Evolutionary conservation across 208 protist genomes (phyloP), one percentile per base, ranked within the genome.

Genomic region (Trypanosoma cruzi): DNA sequence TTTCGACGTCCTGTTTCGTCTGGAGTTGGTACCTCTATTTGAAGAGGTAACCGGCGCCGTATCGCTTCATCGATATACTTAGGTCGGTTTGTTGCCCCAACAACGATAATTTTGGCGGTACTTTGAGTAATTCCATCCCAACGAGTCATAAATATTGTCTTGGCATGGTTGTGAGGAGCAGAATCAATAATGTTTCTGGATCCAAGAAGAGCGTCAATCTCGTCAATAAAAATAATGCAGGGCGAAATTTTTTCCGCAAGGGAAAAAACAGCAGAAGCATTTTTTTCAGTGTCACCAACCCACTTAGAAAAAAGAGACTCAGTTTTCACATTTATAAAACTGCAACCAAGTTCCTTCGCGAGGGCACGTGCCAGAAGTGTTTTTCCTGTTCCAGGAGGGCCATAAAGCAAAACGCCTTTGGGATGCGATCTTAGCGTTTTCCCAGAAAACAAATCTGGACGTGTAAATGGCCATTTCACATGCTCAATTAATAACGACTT

Each of bases 321-420:
- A 7, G 78, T 80, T 62, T 84, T 99, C 24, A 99, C 98, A 71
- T 99, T 93, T 77, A 99, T 99, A 80, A 99, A 99, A 57, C 91
- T 96, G 44, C 99, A 98, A 50, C 98, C 96, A 1, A 99, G 98
- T 73, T 99, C 79, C 77, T 99, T 99, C 4, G 99, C 99, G 16
- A 99, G 90, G 4, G 99, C 99, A 50, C 98, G 84, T 2, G 99
- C 99, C 32, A 98, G 86, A 8, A 99, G 81, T 2, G 99, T 99
- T 84, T 99, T 99, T 58, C 99, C 99, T 0, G 98, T 99, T 26
- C 99, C 99, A 24, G 99, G 99, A n/a, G 98, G 99, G 1, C 99
- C 99, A 80, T 99, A 99, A n/a, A 99, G 83, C 10, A 99, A 89
- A 42, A 99, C 96, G 50, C 99, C 99, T 77, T 99, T 99, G 34